Evolutionary conservation across 768 basidiomycete species (phyloP), one percentile per base, ranked within the genome.

Genomic region (Suillus subluteus): DNA sequence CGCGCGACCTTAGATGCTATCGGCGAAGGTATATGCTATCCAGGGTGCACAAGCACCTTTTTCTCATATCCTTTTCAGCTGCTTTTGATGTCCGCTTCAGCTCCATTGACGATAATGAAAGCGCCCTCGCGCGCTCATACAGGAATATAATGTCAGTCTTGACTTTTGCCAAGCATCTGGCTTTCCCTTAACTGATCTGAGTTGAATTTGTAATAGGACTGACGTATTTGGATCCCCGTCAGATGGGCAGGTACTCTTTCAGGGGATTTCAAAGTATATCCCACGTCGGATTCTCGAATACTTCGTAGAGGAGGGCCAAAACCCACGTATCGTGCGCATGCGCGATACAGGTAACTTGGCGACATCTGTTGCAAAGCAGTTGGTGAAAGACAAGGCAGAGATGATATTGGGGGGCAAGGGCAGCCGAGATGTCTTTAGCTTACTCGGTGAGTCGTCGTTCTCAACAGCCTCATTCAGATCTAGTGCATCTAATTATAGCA

Each of bases 31-130:
- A 73, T 9, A 63, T 37, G 41, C 23, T 46, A 21, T 21, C 7
- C 9, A 40, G 1, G 9, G 43, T 21, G 23, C 35, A 35, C 23
- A 62, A 30, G 12, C 15, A 41, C n/a, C 4, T 4, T 48, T 32
- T 16, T 18, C 26, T 38, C 23, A 23, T 37, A 37, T 16, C 3
- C 40, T 65, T 35, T 58, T 26, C 38, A 77, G 85, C 82, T 62
- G 84, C 83, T 48, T 87, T 87, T 67, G 85, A 85, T 63, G 81
- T 86, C 68, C 78, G 78, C 35, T 86, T 86, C 46, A 79, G 78
- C 3, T 69, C 82, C 67, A 79, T 82, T 18, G 71, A 81, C 6
- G 40, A 66, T 43, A 35, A 68, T 3, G 38, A 68, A 13, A 59
- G 37, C 41, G 23, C 40, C 7, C 58, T 70, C 16, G 69, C 56